Conservation (phyloP, 805 yeast genomes). For the Suhomyces pyralidae region DNA sequence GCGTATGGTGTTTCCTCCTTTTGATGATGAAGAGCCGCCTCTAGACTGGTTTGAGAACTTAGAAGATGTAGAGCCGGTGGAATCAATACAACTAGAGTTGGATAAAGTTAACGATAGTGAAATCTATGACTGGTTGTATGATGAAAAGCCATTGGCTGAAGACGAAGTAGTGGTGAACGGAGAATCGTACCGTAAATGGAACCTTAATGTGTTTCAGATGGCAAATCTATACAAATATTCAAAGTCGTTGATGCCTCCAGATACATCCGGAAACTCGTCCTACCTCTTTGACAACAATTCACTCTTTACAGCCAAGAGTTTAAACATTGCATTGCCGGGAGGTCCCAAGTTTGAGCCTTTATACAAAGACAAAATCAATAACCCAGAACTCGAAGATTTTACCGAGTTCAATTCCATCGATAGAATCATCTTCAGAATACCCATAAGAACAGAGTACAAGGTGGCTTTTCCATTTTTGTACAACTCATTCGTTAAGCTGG, state of each 20-base stretch:
- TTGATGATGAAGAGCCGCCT: slow-evolving; percentile 97
- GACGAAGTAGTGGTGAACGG: slow-evolving; percentile 60
- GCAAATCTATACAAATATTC: slow-evolving; percentile 64
- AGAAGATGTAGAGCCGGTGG: slow-evolving; percentile 67
- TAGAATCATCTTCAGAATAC: slow-evolving; percentile 75
- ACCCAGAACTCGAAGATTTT: slow-evolving; percentile 67
- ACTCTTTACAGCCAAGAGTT: slow-evolving; percentile 86
- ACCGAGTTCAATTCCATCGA: slow-evolving; percentile 90
- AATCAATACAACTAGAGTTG: slow-evolving; percentile 66
- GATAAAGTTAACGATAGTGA: slow-evolving; percentile 60
- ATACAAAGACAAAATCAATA: slow-evolving; percentile 55
- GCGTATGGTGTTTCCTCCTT: slow-evolving; percentile 91
- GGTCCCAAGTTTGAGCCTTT: slow-evolving; percentile 96
- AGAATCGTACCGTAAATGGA: slow-evolving; percentile 74
- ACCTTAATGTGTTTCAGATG: slow-evolving; percentile 58
- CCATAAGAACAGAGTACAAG: slow-evolving; percentile 75
- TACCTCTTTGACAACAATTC: slow-evolving; percentile 77
- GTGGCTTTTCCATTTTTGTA: slow-evolving; percentile 86
- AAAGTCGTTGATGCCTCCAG: slow-evolving; percentile 64
- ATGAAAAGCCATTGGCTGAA: slow-evolving; percentile 67
- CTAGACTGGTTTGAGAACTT: slow-evolving; percentile 77
- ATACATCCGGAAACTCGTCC: slow-evolving; percentile 50
- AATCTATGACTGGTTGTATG: slow-evolving; percentile 77
- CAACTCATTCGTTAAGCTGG: slow-evolving; percentile 70
- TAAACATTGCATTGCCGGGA: slow-evolving; percentile 84